These are phyloP conservation scores for Parachlorella kessleri DNA, from an alignment of 139 green algal genomes.

Conservation along the genomic window DNA sequence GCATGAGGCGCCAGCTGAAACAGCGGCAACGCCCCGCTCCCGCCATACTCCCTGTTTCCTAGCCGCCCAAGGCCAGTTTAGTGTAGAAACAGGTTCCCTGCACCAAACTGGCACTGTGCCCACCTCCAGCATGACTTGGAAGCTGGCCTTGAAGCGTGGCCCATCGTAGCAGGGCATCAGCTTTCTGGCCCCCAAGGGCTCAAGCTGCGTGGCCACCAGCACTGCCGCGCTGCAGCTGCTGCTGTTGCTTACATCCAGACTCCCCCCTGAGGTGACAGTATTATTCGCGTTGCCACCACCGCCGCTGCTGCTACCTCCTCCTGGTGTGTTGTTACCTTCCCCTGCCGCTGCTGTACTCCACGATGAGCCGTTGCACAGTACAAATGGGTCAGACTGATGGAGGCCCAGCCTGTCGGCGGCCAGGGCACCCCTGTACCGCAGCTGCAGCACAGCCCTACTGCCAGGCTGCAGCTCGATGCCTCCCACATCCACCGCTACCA, in stretches of 20 bases:
- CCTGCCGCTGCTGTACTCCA: too few relatives aligned
- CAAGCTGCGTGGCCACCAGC: slow-evolving; percentile 40
- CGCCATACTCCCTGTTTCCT: neutral
- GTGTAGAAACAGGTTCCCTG: neutral
- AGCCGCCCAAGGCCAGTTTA: too few relatives aligned
- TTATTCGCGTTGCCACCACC: too few relatives aligned
- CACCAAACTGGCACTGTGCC: neutral
- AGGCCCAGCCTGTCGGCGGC: slow-evolving; percentile 4
- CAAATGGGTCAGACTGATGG: slow-evolving; percentile 21
- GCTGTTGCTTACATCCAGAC: too few relatives aligned
- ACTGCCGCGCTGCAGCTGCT: neutral
- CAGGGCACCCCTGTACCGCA: slow-evolving; percentile 20
- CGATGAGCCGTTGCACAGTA: neutral
- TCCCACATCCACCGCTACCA: slow-evolving; percentile 19
- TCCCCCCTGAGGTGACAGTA: too few relatives aligned
- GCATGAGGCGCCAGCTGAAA: neutral
- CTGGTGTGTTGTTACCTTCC: neutral
- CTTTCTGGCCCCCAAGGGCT: slow-evolving; percentile 11
- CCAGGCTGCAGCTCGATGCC: neutral
- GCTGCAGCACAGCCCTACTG: neutral
- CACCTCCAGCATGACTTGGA: slow-evolving; percentile 29
- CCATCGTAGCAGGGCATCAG: slow-evolving; percentile 44
- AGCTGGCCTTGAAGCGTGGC: slow-evolving; percentile 42
- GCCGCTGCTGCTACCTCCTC: neutral
- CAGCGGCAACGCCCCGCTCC: neutral